Base-by-base conservation (phyloP, 345 rosid genomes). In the Rhodamnia argentea region DNA sequence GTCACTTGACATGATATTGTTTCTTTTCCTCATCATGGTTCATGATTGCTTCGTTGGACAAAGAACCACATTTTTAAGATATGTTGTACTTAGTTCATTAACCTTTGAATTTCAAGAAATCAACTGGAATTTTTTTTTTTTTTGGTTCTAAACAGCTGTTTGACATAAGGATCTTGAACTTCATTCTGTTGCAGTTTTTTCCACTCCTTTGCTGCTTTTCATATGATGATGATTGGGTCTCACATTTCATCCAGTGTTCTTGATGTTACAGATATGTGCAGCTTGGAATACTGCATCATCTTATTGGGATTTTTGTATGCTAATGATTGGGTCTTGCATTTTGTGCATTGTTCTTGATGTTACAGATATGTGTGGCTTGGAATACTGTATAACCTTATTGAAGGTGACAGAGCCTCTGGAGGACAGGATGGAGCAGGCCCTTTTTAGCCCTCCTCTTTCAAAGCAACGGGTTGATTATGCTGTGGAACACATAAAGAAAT, bases 401-500 rank as follows among this genome's bases (percentile, higher is more conserved):
- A 89, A 86, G 60, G 87, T 94, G 84, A 92, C 95, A 82, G 96
- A 93, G 84, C 98, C 98, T 11, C 90, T 95, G 23, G 99, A 96
- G 90, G 96, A 96, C 86, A 92, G 96, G 88, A 96, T 97, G 98
- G 99, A 96, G 89, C 98, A 95, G 74, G 99, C 98, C 81, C 89
- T 96, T 90, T 97, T 97, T 86, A 96, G 92, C 84, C 99, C 99
- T 85, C 95, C 99, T 23, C 98, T 97, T 87, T 97, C 99, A 26
- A 97, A 94, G 91, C 99, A 96, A 89, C 93, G 99, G 62, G 98
- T 96, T 82, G 98, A 96, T 89, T 97, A 93, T 90, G 99, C 99
- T 52, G 62, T 96, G 86, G 90, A 90, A 86, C 96, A 94, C 84
- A 97, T 97, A 57, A 94, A 75, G 92, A 91, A 94, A 58, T 95